These are phyloP conservation scores for Alternaria metachromatica DNA, from an alignment of 2,329 filamentous ascomycete genomes.

Conservation along the genomic window DNA sequence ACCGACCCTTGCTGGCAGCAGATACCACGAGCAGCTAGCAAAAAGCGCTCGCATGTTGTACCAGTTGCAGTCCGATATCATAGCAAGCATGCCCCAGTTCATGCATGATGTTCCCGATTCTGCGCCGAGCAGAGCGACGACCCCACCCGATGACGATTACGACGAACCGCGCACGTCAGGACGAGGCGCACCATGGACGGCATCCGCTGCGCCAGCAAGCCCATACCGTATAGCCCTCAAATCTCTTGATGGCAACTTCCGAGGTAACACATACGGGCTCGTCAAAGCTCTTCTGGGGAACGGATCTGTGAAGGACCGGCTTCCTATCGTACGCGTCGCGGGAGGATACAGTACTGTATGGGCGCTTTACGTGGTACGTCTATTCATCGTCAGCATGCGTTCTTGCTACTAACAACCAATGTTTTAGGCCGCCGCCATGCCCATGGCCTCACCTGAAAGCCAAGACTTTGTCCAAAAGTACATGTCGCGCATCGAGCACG, in stretches of 20 bases:
- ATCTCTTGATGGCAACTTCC: conserved; percentile 35
- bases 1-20: conserved; percentile 28
- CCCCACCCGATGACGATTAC: background rate
- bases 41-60: conserved; percentile 32
- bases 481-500: conserved; percentile 68
- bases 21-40: conserved; percentile 31
- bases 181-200: background rate
- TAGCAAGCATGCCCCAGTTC: conserved; percentile 45
- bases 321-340: conserved; percentile 41
- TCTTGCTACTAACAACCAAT: background rate
- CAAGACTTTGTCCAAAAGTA: conserved; percentile 45
- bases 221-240: background rate
- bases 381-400: background rate
- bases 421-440: conserved; percentile 33
- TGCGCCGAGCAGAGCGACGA: background rate
- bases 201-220: background rate
- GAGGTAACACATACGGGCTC: background rate
- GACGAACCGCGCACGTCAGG: background rate
- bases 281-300: background rate
- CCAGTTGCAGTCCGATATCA: conserved; percentile 38
- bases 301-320: conserved; percentile 16
- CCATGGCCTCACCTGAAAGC: conserved; percentile 28
- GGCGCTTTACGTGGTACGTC: conserved; percentile 35
- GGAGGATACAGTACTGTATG: conserved; percentile 42
- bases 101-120: conserved; percentile 39